Evolutionary conservation across 192 early-diverging fungal genomes (phyloP).

Genomic region (Coemansia sp.): DNA sequence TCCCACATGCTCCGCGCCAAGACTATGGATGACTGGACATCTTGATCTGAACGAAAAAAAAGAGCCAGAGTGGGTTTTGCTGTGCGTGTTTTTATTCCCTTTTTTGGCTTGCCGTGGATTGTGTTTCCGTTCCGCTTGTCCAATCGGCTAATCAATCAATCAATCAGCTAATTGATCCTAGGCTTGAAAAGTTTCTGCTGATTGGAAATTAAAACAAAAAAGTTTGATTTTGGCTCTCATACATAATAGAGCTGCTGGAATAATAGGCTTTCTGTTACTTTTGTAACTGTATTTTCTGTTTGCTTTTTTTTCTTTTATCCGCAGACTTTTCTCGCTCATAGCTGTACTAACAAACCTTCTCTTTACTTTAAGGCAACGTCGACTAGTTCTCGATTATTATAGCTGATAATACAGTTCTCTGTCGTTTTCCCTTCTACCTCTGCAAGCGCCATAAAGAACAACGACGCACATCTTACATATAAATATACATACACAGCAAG

Average conservation of each 20-base stretch:
- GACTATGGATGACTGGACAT: no score
- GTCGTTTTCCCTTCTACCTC: neutral
- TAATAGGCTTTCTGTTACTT: no score
- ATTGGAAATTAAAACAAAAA: neutral
- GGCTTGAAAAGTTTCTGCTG: neutral
- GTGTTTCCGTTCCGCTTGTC: neutral
- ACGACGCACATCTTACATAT: neutral
- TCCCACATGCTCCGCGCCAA: no score
- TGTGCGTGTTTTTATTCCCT: neutral
- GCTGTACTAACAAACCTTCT: no score
- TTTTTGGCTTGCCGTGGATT: neutral
- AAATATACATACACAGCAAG: constrained; percentile 4
- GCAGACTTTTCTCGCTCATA: neutral
- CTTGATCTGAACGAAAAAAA: no score
- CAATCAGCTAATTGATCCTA: neutral
- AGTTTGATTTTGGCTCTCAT: neutral
- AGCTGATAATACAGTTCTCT: no score
- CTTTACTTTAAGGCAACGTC: no score
- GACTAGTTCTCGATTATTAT: no score
- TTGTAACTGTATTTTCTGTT: no score
- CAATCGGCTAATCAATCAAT: neutral
- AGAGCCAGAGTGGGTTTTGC: no score
- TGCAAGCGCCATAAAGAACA: neutral
- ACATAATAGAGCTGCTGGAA: neutral
- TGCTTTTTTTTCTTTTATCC: neutral